A percentile compares a stretch with the other conserved stretches of the same genome.
Evolutionary conservation across 2,329 filamentous ascomycete genomes (phyloP).

Genomic region (Fusarium sp.): DNA sequence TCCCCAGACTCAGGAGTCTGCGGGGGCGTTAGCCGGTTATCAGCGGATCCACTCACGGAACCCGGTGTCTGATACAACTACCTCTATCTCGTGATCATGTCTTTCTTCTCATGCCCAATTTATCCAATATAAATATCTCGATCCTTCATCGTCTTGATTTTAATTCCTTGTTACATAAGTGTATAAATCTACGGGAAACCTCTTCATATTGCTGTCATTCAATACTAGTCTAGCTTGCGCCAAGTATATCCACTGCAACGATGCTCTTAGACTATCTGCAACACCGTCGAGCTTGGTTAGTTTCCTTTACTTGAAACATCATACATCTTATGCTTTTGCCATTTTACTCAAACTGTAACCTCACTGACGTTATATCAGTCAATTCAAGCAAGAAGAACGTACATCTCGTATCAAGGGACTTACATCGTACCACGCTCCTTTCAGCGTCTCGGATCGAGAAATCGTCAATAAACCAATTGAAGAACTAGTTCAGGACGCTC

Average conservation of each 20-base stretch:
- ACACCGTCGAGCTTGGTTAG: slow-evolving; percentile 74
- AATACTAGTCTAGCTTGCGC: not conserved
- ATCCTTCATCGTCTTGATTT: not conserved
- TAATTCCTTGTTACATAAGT: not conserved
- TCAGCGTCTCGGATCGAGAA: slow-evolving; percentile 70
- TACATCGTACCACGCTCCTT: slow-evolving; percentile 69
- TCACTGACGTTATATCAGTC: slow-evolving; percentile 60
- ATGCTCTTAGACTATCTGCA: slow-evolving; percentile 68
- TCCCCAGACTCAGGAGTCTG: slow-evolving; percentile 16
- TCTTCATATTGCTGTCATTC: not conserved
- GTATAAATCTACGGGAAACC: no score
- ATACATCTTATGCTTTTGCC: not conserved
- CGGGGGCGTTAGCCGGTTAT: slow-evolving; percentile 31
- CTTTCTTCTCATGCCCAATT: not conserved
- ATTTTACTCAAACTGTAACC: not conserved
- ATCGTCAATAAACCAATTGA: slow-evolving; percentile 79
- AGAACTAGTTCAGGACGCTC: slow-evolving; percentile 79
- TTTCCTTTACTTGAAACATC: not conserved
- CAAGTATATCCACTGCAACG: slow-evolving; percentile 42
- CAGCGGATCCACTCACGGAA: slow-evolving; percentile 30
- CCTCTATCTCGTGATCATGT: slow-evolving; percentile 14
- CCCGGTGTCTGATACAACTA: slow-evolving; percentile 11
- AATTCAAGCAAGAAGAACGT: slow-evolving; percentile 82
- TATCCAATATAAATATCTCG: not conserved
- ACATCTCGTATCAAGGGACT: slow-evolving; percentile 73